Evolutionary conservation across 352 stramenopile genomes (phyloP).

Genomic region (Pythium utonaiense): DNA sequence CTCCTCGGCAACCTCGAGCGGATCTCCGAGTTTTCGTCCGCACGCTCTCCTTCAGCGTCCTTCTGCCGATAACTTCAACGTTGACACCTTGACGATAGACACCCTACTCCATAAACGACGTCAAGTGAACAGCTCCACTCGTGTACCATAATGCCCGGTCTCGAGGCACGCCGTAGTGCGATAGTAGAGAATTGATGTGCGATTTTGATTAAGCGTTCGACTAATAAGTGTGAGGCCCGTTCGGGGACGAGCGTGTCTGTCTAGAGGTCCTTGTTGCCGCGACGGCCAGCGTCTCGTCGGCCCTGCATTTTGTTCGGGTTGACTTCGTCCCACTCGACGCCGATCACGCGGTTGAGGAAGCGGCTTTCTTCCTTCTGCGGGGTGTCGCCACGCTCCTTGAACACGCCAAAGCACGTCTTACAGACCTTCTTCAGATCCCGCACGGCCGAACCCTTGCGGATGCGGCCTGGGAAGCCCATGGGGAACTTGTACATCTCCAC

Average conservation of each 20-base stretch:
- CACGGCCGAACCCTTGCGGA: constrained; percentile 56
- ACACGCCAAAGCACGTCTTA: constrained; percentile 85
- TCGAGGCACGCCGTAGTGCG: neutral
- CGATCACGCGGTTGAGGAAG: constrained; percentile 81
- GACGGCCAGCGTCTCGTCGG: constrained; percentile 42
- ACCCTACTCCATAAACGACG: no score
- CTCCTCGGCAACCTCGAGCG: constrained; percentile 67
- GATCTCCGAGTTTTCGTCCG: constrained; percentile 58
- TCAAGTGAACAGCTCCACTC: neutral
- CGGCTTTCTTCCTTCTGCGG: constrained; percentile 58
- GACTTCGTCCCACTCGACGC: constrained; percentile 88
- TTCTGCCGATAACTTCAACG: constrained; percentile 15
- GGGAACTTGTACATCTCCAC: constrained; percentile 82
- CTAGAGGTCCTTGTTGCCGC: constrained; percentile 48
- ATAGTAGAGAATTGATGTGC: neutral
- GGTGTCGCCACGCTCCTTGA: constrained; percentile 75
- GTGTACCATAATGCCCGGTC: no score
- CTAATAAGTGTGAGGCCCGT: neutral
- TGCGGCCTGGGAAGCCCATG: constrained; percentile 78
- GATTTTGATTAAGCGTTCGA: constrained; percentile 4
- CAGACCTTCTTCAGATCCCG: constrained; percentile 74
- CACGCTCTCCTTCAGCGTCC: constrained; percentile 16
- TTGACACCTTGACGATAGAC: no score
- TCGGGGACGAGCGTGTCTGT: no score
- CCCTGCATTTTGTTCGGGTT: constrained; percentile 81